Evolutionary conservation across 2,329 filamentous ascomycete genomes (phyloP).

Genomic region (Botrytis fabae): DNA sequence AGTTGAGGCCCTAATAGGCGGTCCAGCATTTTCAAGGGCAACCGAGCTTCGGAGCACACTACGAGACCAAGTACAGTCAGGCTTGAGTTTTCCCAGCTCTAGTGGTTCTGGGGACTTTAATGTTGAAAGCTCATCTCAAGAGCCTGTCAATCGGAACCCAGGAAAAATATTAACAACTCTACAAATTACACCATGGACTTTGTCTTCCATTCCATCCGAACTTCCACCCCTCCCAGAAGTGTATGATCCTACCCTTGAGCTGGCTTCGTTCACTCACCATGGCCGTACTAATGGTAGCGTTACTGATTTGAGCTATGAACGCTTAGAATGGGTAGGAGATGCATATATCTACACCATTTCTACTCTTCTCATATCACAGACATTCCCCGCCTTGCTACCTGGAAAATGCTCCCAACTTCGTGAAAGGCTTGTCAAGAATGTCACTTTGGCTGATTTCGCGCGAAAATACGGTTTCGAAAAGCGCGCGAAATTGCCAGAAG

Average conservation of each 20-base stretch:
- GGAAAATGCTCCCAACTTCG: slow-evolving; percentile 75
- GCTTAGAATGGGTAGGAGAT: slow-evolving; percentile 86
- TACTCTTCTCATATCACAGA: slow-evolving; percentile 71
- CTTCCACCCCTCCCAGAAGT: slow-evolving; percentile 63
- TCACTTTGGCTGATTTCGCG: slow-evolving; percentile 70
- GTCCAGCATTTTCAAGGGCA: slow-evolving; percentile 30
- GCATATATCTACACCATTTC: slow-evolving; percentile 79
- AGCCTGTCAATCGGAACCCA: background rate
- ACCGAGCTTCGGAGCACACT: slow-evolving; percentile 31
- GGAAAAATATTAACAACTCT: slow-evolving; percentile 11
- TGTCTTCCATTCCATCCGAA: slow-evolving; percentile 48
- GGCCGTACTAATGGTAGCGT: slow-evolving; percentile 29
- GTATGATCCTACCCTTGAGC: slow-evolving; percentile 58
- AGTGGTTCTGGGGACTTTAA: background rate
- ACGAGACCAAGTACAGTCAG: slow-evolving; percentile 13
- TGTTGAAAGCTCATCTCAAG: slow-evolving; percentile 2
- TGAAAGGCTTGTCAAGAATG: slow-evolving; percentile 78
- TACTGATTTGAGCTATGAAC: slow-evolving; percentile 64
- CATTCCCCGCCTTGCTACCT: slow-evolving; percentile 63
- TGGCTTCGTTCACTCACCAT: slow-evolving; percentile 65
- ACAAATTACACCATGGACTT: slow-evolving; percentile 51
- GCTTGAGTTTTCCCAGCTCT: background rate
- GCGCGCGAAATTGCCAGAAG: slow-evolving; percentile 52
- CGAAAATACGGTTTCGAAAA: slow-evolving; percentile 69
- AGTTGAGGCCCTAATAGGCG: slow-evolving; percentile 27